Evolutionary conservation across 1,284 basidiomycete genomes (phyloP).

Genomic region (Polyporus tsugae): DNA sequence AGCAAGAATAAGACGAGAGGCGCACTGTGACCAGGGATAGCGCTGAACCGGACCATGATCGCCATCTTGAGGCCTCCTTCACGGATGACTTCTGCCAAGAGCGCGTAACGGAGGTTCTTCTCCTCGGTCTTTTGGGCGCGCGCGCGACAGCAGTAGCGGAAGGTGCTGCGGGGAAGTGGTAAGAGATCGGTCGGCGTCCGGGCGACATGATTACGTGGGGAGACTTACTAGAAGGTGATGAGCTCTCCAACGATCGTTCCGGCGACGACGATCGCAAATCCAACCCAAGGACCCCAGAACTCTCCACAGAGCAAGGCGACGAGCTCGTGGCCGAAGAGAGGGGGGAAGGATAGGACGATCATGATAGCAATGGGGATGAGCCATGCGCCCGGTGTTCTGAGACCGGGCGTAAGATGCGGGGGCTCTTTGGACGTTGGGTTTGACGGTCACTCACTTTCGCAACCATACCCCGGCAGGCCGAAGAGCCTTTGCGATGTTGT

Average conservation of each 20-base stretch:
- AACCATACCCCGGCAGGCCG: conserved; percentile 62
- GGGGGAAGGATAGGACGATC: conserved; percentile 81
- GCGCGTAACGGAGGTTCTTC: conserved; percentile 77
- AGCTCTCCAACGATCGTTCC: conserved; percentile 75
- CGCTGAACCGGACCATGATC: conserved; percentile 75
- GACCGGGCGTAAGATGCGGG: background rate
- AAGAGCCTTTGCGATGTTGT: conserved; percentile 65
- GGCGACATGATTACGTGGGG: background rate
- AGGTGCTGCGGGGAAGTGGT: conserved; percentile 52
- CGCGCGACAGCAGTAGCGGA: conserved; percentile 67
- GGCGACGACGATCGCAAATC: conserved; percentile 71
- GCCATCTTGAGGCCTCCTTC: conserved; percentile 84
- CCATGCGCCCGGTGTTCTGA: conserved; percentile 63
- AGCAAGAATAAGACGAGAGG: conserved; percentile 18
- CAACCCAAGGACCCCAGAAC: conserved; percentile 75
- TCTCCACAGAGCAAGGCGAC: conserved; percentile 76
- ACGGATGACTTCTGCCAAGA: conserved; percentile 78
- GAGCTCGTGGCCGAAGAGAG: conserved; percentile 82
- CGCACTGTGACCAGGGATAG: conserved; percentile 80
- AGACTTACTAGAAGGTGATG: conserved; percentile 69
- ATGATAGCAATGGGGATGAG: conserved; percentile 84
- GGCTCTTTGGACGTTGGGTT: background rate
- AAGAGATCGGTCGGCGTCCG: conserved; percentile 2
- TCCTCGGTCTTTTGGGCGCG: conserved; percentile 77
- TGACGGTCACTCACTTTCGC: conserved; percentile 42